These are phyloP conservation scores for Boletus sp. DNA, from an alignment of 768 basidiomycete genomes.

Conservation along the genomic window DNA sequence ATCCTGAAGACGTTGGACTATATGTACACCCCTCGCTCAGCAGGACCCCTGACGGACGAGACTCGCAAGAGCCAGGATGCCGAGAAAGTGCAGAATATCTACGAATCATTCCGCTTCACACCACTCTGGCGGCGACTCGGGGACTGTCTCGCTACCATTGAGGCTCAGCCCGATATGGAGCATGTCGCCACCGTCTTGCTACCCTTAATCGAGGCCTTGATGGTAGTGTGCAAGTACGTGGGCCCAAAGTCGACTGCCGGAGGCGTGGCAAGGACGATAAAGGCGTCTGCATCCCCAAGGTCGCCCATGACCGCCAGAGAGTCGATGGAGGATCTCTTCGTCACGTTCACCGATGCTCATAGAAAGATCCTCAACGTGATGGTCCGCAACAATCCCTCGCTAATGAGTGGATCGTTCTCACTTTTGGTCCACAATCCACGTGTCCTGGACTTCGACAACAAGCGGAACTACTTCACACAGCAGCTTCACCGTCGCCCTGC, in stretches of 20 bases:
- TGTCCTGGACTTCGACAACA: slow-evolving; percentile 99
- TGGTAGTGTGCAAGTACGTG: slow-evolving; percentile 98
- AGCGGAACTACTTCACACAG: slow-evolving; percentile 93
- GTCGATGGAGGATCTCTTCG: slow-evolving; percentile 87
- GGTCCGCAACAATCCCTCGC: slow-evolving; percentile 96
- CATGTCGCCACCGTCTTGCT: slow-evolving; percentile 90
- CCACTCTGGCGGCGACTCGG: slow-evolving; percentile 86
- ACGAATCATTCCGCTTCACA: slow-evolving; percentile 88
- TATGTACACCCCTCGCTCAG: slow-evolving; percentile 73
- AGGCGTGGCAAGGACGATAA: slow-evolving; percentile 47
- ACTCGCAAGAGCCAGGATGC: slow-evolving; percentile 50
- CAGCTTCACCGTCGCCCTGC: slow-evolving; percentile 84
- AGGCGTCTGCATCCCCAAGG: slow-evolving; percentile 65
- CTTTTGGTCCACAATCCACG: slow-evolving; percentile 93
- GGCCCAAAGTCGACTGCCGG: slow-evolving; percentile 56
- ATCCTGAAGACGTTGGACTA: slow-evolving; percentile 98
- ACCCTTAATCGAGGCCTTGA: slow-evolving; percentile 92
- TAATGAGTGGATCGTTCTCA: slow-evolving; percentile 98
- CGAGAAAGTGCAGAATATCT: slow-evolving; percentile 84
- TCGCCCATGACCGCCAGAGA: slow-evolving; percentile 68
- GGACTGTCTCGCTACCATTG: slow-evolving; percentile 82
- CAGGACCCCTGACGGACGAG: slow-evolving; percentile 37
- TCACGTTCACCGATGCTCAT: slow-evolving; percentile 90
- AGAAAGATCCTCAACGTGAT: slow-evolving; percentile 93
- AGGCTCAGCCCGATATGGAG: slow-evolving; percentile 73